Evolutionary conservation across 192 early-diverging fungal genomes (phyloP), one percentile per base, ranked within the genome.

Genomic region (Coemansia asiatica): DNA sequence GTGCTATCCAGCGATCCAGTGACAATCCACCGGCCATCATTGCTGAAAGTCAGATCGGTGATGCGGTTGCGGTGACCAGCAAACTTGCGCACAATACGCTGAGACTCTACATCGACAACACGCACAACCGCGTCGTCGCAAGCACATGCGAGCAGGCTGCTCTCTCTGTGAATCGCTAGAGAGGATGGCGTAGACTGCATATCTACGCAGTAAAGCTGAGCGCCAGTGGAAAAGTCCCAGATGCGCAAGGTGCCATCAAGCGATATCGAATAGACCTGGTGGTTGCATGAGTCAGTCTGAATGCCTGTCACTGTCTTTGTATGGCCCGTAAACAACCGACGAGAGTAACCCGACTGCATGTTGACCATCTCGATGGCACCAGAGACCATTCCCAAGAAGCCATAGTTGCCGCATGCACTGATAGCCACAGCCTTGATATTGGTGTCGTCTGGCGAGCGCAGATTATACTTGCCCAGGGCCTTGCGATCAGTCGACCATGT

Each of bases 341-440:
- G 87, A 31, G 85, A 76, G 40, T 89, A 53, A 8, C 96, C 96
- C 23, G 94, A 96, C 65, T 99, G 97, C 89, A 99, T 88, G 83
- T 96, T 98, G 86, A 86, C 94, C 88, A 92, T 90, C 53, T 94
- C 94, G 40, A 98, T 84, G 12, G 66, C 61, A 53, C 97, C 97
- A 29, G 74, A 70, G 8, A 86, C 72, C 25, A 88, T 85, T 4
- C 96, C 97, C 4, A 95, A 79, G 66, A 96, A 90, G 6, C 90
- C 93, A 88, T 90, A 98, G 75, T 97, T 96, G 53, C 97, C 97
- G 59, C 96, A 98, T 1, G 85, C 75, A 73, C 91, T 95, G 36
- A 99, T 79, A 0, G 84, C 85, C 28, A 92, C 89, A 0, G 87
- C 73, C 64, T 85, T 60, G 35, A 90, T 84, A 1, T 72, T 46